Evolutionary conservation across 2,329 filamentous ascomycete species (phyloP), one percentile per base, ranked within the genome.

Genomic region (Aspergillus spinulosporus): DNA sequence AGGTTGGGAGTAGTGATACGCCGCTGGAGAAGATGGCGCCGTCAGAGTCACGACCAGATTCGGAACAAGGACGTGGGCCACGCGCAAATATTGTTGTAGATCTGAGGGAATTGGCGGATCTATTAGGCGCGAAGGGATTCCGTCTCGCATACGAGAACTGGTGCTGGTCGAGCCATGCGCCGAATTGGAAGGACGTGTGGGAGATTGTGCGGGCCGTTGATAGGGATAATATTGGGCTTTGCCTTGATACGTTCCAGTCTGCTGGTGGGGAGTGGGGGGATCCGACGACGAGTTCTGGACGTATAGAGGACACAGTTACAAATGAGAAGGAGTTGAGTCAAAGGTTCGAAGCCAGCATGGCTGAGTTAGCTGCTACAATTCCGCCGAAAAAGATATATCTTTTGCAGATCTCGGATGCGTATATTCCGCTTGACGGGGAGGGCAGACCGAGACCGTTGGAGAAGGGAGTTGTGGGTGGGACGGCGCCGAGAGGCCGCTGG

Each of bases 91-190:
- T 89, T 15, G 82, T 87, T 0, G 66, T 71, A 0, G 88, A 92
- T 62, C 77, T 92, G 0, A 78, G 79, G 1, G 79, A 85, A 55
- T 75, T 92, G 5, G 85, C 84, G 2, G 85, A 88, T 53, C 73
- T 88, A 50, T 77, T 88, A 1, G 81, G 80, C 0, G 68, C 77
- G 21, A 79, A 83, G 46, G 28, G 8, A 0, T 83, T 85, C 67
- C 79, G 82, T 5, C 74, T 92, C 14, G 88, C 88, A 0, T 92
- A 92, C 63, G 88, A 92, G 73, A 91, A 92, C 67, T 92, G 88
- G 88, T 90, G 88, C 72, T 92, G 88, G 89, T 85, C 85, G 0
- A 89, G 88, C 0, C 82, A 85, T 48, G 86, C 88, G 0, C 82
- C 86, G 0, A 79, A 75, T 0, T 93, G 88, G 89, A 82, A 81